phyloP scores from a whole-genome alignment of 2,329 filamentous ascomycete species.

The Diaporthe capsici region DNA sequence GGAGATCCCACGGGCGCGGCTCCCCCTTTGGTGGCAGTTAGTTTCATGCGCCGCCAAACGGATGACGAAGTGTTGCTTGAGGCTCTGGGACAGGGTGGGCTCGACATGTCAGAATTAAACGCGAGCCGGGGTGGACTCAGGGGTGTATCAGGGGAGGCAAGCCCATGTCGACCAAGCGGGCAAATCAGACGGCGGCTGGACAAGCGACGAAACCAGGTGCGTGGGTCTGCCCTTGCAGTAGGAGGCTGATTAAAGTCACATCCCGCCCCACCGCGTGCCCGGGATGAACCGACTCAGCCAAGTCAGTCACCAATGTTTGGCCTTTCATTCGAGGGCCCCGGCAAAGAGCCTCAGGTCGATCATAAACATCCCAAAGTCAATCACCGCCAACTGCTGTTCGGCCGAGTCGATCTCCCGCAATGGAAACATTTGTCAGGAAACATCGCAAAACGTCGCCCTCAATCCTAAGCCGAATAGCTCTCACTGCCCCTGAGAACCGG shows the following conservation, averaged over 20 bases:
- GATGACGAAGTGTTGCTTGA: slow-evolving; percentile 31
- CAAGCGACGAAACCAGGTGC: slow-evolving; percentile 26
- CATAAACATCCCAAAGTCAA: slow-evolving; percentile 24
- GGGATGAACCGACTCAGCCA: slow-evolving; percentile 11
- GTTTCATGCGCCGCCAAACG: slow-evolving; percentile 30
- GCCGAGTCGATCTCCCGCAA: slow-evolving; percentile 26
- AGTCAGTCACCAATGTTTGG: background rate
- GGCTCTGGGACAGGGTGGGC: slow-evolving; percentile 17
- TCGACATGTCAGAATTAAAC: slow-evolving; percentile 30
- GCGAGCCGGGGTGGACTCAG: slow-evolving; percentile 31
- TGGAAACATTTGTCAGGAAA: background rate
- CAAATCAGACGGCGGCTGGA: slow-evolving; percentile 18
- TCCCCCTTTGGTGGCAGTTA: background rate
- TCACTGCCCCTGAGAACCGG: background rate
- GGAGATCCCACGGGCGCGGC: slow-evolving; percentile 3
- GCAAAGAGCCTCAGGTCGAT: slow-evolving; percentile 39
- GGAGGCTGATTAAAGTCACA: slow-evolving; percentile 40
- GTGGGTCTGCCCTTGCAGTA: slow-evolving; percentile 2
- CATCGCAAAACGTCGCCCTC: background rate
- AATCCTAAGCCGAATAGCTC: background rate
- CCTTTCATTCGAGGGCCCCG: background rate
- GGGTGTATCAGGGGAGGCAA: background rate
- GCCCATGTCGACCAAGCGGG: background rate
- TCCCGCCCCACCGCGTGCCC: slow-evolving; percentile 29
- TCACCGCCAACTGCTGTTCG: background rate